These are phyloP conservation scores for Botryotinia convoluta DNA, from an alignment of 2,329 filamentous ascomycete species.

Conservation along the genomic window DNA sequence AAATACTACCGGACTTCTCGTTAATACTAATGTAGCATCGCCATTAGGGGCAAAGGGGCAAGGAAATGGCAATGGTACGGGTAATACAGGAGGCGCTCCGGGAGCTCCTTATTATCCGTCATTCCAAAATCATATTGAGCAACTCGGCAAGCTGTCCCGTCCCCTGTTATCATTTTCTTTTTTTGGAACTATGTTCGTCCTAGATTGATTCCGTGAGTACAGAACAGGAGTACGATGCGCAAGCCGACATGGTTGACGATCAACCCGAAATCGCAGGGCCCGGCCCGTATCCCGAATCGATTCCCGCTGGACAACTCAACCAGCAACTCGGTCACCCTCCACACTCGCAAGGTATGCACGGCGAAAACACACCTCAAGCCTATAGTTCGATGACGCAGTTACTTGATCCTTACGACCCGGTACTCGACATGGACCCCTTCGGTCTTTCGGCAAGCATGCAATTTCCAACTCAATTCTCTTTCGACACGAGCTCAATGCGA, in stretches of 20 bases:
- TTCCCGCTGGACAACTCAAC: constrained; percentile 42
- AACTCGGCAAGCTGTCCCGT: constrained; percentile 79
- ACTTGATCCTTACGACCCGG: constrained; percentile 75
- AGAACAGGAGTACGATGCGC: constrained; percentile 98
- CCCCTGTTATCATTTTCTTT: constrained; percentile 45
- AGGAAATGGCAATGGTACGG: constrained; percentile 37
- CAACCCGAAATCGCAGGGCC: constrained; percentile 61
- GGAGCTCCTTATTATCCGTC: constrained; percentile 69
- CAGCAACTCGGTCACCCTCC: constrained; percentile 39
- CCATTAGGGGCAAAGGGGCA: constrained; percentile 35
- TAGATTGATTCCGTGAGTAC: constrained; percentile 62
- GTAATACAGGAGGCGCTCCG: constrained; percentile 42
- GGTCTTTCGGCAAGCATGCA: constrained; percentile 93
- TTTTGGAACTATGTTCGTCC: constrained; percentile 62
- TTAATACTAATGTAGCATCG: constrained; percentile 31
- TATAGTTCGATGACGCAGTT: constrained; percentile 44
- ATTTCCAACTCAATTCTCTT: constrained; percentile 81
- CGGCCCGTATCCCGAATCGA: constrained; percentile 60
- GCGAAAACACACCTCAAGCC: constrained; percentile 42
- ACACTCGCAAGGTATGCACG: constrained; percentile 43
- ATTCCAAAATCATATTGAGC: constrained; percentile 73
- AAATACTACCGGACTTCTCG: constrained; percentile 29
- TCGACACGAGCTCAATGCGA: constrained; percentile 49
- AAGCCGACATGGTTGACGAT: constrained; percentile 85
- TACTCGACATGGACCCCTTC: constrained; percentile 90